Evolutionary conservation across 805 yeast species (phyloP).

Genomic region (Spathaspora arborariae): DNA sequence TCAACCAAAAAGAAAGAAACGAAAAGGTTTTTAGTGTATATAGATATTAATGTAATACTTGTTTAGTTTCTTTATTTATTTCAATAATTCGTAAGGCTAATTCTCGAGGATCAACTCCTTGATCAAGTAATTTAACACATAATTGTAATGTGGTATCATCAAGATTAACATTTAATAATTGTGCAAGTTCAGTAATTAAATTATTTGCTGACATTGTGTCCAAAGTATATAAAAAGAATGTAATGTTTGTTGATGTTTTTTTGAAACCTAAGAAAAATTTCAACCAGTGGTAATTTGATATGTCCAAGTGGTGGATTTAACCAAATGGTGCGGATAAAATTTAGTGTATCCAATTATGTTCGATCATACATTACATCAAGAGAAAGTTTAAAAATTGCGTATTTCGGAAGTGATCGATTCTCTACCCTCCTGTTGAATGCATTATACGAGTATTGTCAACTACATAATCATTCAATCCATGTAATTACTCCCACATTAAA

Average conservation of each 20-base stretch:
- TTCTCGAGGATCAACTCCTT: slow-evolving; percentile 36
- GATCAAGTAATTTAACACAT: slow-evolving; percentile 30
- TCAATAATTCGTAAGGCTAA: slow-evolving; percentile 24
- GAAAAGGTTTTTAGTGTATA: neutral
- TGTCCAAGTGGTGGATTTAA: too few species aligned
- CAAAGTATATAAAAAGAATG: neutral
- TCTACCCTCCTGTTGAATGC: slow-evolving; percentile 52
- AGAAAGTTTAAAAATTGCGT: slow-evolving; percentile 42
- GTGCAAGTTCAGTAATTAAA: slow-evolving; percentile 21
- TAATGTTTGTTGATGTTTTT: too few species aligned
- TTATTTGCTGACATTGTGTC: slow-evolving; percentile 8
- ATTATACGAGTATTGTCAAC: slow-evolving; percentile 20
- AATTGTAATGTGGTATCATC: slow-evolving; percentile 28
- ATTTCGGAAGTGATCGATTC: slow-evolving; percentile 76
- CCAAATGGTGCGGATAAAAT: neutral
- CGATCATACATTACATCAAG: neutral
- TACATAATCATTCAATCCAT: slow-evolving; percentile 32
- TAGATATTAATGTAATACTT: slow-evolving; percentile 6
- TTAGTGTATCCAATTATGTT: neutral
- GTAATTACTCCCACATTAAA: slow-evolving; percentile 65
- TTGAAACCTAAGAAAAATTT: too few species aligned
- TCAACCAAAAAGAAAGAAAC: neutral
- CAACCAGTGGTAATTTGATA: neutral
- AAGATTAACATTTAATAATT: slow-evolving; percentile 19
- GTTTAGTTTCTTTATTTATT: slow-evolving; percentile 19